Evolutionary conservation across 2,329 filamentous ascomycete genomes (phyloP).

Genomic region (Colletotrichum sp.): DNA sequence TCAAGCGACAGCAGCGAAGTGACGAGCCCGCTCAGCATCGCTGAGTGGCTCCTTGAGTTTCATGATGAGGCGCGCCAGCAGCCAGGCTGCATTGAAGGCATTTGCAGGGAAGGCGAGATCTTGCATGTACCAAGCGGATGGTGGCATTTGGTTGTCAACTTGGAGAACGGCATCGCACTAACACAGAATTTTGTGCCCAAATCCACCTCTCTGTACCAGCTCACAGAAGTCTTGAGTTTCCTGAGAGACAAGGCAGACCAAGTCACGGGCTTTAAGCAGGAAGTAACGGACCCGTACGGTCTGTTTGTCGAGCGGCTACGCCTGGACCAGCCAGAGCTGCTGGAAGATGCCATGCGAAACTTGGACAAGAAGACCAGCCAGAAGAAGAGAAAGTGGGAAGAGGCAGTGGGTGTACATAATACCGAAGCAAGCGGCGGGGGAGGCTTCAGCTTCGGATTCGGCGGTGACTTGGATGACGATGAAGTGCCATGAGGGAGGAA

Average conservation of each 20-base stretch:
- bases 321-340: conserved; percentile 67
- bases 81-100: conserved; percentile 81
- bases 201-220: conserved; percentile 57
- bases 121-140: conserved; percentile 92
- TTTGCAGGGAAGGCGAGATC: conserved; percentile 85
- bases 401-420: conserved; percentile 62
- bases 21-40: conserved; percentile 90
- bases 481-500: conserved; percentile 7
- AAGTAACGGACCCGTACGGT: conserved; percentile 73
- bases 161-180: conserved; percentile 83
- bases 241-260: conserved; percentile 82
- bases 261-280: conserved; percentile 81
- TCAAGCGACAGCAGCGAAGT: conserved; percentile 91
- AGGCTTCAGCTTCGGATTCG: conserved; percentile 63
- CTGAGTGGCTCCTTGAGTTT: conserved; percentile 94
- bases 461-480: conserved; percentile 51
- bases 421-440: conserved; percentile 35
- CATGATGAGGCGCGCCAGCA: conserved; percentile 80
- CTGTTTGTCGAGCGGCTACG: conserved; percentile 75
- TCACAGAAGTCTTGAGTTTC: conserved; percentile 79
- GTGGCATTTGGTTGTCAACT: conserved; percentile 96
- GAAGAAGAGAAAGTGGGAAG: conserved; percentile 87
- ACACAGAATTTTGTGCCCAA: conserved; percentile 94
- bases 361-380: conserved; percentile 65
- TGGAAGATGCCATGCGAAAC: conserved; percentile 68